A percentile compares a stretch with the other conserved stretches of the same genome.
Conservation (phyloP, 202 grass and related monocot species). For the Carex arenaria region DNA sequence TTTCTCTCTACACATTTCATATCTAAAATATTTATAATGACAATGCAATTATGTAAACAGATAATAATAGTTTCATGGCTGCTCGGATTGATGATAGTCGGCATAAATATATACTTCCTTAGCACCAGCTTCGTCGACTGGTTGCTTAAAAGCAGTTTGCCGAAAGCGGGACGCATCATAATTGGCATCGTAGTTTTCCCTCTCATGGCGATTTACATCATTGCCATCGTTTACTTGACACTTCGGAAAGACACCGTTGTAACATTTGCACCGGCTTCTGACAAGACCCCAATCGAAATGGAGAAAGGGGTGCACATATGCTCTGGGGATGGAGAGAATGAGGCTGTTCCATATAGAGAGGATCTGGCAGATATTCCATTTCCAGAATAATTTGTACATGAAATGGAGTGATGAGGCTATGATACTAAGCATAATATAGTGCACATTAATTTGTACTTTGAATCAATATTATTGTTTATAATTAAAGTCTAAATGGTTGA, state of each 20-base stretch:
- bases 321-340: neutral
- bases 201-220: constrained; percentile 52
- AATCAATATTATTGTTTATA: no score
- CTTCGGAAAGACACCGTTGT: constrained; percentile 61
- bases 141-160: constrained; percentile 61
- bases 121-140: constrained; percentile 70
- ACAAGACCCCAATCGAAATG: constrained; percentile 25
- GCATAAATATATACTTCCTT: constrained; percentile 81
- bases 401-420: neutral
- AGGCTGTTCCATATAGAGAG: constrained; percentile 45
- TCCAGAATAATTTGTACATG: constrained; percentile 22
- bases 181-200: constrained; percentile 51
- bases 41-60: constrained; percentile 30
- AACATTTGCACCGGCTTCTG: constrained; percentile 33
- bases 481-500: no score
- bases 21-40: neutral
- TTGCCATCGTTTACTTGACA: constrained; percentile 62
- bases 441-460: no score
- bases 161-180: constrained; percentile 41
- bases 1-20: neutral
- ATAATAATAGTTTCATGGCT: constrained; percentile 69
- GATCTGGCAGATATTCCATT: constrained; percentile 65
- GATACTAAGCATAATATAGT: no score
- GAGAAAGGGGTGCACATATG: constrained; percentile 38
- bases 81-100: constrained; percentile 55